A percentile compares a stretch with the other conserved stretches of the same genome.
phyloP scores from a whole-genome alignment of 1,139 yeast species.

The Lizanozyma gosingica region DNA sequence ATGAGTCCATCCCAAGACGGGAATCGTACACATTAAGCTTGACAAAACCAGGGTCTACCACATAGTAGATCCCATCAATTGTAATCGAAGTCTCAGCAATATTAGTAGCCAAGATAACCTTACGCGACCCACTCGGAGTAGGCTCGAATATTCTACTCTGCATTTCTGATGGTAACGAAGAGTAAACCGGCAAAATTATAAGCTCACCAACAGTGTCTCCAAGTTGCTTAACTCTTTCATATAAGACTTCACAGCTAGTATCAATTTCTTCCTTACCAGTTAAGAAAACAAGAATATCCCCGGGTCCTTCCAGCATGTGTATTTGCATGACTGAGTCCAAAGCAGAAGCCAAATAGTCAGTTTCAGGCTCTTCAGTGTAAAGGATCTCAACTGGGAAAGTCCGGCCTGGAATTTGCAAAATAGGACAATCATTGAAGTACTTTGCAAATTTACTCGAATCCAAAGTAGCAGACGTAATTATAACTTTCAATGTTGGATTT shows the following conservation, averaged over 20 bases:
- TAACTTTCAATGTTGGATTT: constrained; percentile 69
- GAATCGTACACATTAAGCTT: constrained; percentile 73
- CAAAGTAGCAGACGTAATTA: constrained; percentile 88
- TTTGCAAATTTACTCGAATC: constrained; percentile 76
- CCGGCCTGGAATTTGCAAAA: constrained; percentile 77
- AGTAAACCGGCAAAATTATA: constrained; percentile 78
- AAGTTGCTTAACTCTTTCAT: constrained; percentile 56
- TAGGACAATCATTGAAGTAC: constrained; percentile 74
- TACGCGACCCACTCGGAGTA: constrained; percentile 60
- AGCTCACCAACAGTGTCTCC: constrained; percentile 60
- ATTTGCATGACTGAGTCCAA: constrained; percentile 76
- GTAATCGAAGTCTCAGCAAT: constrained; percentile 80
- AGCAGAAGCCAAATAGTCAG: constrained; percentile 78
- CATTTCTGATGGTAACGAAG: constrained; percentile 68
- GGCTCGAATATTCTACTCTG: constrained; percentile 69
- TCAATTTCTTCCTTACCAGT: constrained; percentile 95
- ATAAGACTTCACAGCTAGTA: constrained; percentile 70
- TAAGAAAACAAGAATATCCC: constrained; percentile 77
- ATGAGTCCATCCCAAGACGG: constrained; percentile 67
- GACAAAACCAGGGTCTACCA: constrained; percentile 75
- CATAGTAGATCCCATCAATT: constrained; percentile 70
- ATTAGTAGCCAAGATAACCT: constrained; percentile 70
- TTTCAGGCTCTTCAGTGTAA: constrained; percentile 72
- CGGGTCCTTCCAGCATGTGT: constrained; percentile 67
- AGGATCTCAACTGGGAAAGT: constrained; percentile 81